Evolutionary conservation across 1,139 yeast genomes (phyloP).

Genomic region (Kurtzmaniella natalensis): DNA sequence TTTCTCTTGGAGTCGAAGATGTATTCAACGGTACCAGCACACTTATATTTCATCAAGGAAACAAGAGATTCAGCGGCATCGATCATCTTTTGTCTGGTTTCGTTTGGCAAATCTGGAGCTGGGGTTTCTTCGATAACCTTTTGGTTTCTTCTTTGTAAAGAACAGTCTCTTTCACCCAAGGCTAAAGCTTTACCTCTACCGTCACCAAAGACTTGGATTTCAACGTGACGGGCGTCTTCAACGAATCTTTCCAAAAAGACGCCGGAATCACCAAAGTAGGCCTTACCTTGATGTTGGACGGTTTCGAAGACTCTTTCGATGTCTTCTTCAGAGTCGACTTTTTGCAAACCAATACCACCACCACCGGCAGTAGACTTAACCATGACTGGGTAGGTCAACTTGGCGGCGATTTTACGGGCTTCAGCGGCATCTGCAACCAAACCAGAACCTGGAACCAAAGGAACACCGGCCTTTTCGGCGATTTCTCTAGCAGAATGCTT

Average conservation of each 20-base stretch:
- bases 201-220: constrained; percentile 94
- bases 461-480: constrained; percentile 84
- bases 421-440: constrained; percentile 66
- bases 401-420: constrained; percentile 72
- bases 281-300: constrained; percentile 88
- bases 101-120: constrained; percentile 85
- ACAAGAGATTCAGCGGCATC: constrained; percentile 82
- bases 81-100: constrained; percentile 71
- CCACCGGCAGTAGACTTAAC: constrained; percentile 98
- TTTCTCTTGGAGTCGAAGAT: constrained; percentile 83
- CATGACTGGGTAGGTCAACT: constrained; percentile 88
- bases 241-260: constrained; percentile 92
- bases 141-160: constrained; percentile 94
- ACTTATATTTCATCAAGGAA: constrained; percentile 76
- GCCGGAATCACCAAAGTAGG: constrained; percentile 92
- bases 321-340: constrained; percentile 78
- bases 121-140: constrained; percentile 97
- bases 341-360: constrained; percentile 96
- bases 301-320: constrained; percentile 81
- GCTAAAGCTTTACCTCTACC: constrained; percentile 91
- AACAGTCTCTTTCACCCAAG: constrained; percentile 95
- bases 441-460: constrained; percentile 93
- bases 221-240: constrained; percentile 93
- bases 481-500: constrained; percentile 96
- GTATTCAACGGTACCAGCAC: constrained; percentile 97